A percentile compares a stretch with the other conserved stretches of the same genome.
phyloP scores from a whole-genome alignment of 306 rosid species.

The Corylus heterophylla region DNA sequence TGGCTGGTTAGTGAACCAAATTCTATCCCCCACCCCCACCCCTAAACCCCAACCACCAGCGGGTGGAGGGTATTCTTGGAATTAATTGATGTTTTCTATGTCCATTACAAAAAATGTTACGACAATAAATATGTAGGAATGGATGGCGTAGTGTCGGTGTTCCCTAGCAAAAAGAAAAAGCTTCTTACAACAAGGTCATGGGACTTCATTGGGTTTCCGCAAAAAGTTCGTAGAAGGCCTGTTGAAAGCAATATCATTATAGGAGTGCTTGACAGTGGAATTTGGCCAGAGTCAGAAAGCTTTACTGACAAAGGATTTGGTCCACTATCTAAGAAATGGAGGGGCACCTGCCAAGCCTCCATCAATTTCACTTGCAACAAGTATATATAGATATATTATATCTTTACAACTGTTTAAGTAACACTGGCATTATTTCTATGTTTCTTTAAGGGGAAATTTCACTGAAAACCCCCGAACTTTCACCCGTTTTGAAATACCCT shows the following conservation, averaged over 20 bases:
- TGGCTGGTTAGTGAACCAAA: conserved; percentile 30
- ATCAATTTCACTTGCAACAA: conserved; percentile 49
- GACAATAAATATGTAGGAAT: conserved; percentile 26
- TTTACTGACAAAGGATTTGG: conserved; percentile 44
- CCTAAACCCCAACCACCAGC: not conserved
- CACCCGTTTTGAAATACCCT: too few relatives aligned
- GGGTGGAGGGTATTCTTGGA: too few relatives aligned
- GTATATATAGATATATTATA: conserved; percentile 15
- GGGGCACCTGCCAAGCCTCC: conserved; percentile 39
- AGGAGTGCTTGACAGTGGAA: conserved; percentile 49
- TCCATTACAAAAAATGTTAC: too few relatives aligned
- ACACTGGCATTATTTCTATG: too few relatives aligned
- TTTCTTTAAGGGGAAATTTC: too few relatives aligned
- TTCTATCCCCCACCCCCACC: not conserved
- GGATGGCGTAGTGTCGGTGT: conserved; percentile 57
- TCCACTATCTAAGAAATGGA: conserved; percentile 60
- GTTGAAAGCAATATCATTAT: conserved; percentile 44
- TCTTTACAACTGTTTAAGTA: too few relatives aligned
- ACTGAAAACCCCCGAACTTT: too few relatives aligned
- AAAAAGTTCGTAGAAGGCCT: conserved; percentile 7
- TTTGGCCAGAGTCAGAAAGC: conserved; percentile 55
- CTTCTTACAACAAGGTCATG: conserved; percentile 62
- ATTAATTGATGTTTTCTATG: too few relatives aligned
- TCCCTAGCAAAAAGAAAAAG: conserved; percentile 32
- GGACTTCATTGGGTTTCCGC: conserved; percentile 57